Evolutionary conservation across 176 grass and related monocot species (phyloP).

Genomic region (Triticum dicoccoides): DNA sequence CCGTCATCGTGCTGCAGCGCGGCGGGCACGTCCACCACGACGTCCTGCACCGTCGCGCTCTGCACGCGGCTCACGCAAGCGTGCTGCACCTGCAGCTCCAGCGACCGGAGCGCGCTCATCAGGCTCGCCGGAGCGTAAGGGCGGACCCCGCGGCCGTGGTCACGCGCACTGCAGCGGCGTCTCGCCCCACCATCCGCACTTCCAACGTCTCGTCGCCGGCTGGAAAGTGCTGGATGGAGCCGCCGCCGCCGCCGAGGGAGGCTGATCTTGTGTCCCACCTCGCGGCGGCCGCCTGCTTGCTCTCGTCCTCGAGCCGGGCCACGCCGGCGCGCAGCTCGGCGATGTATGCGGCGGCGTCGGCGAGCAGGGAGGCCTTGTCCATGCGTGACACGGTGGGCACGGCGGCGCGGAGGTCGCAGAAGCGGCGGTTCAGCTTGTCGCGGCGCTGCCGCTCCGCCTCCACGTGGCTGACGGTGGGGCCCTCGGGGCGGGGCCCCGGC

Average conservation of each 20-base stretch:
- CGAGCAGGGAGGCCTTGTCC: constrained; percentile 91
- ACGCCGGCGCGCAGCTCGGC: constrained; percentile 54
- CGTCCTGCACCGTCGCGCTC: constrained; percentile 61
- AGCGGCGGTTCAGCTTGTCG: constrained; percentile 74
- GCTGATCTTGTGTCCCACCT: constrained; percentile 17
- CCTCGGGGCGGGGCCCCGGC: constrained; percentile 14
- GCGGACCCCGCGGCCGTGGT: constrained; percentile 6
- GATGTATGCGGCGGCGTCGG: constrained; percentile 71
- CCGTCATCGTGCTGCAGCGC: constrained; percentile 29
- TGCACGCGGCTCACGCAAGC: constrained; percentile 49
- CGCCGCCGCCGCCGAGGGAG: constrained; percentile 5
- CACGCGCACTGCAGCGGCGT: constrained; percentile 37
- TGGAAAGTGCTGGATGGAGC: neutral
- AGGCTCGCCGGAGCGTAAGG: constrained; percentile 48
- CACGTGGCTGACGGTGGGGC: constrained; percentile 51
- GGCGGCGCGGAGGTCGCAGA: constrained; percentile 71
- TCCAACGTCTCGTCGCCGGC: constrained; percentile 17
- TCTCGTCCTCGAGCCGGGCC: constrained; percentile 38
- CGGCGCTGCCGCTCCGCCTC: constrained; percentile 80
- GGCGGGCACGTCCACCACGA: constrained; percentile 48
- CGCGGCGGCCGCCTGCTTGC: constrained; percentile 8
- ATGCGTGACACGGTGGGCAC: constrained; percentile 78
- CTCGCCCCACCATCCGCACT: constrained; percentile 34
- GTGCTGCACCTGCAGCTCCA: constrained; percentile 54
- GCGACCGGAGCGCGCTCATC: constrained; percentile 52